Base-by-base conservation (phyloP, 768 basidiomycete genomes). In the Sarcomyxa edulis region DNA sequence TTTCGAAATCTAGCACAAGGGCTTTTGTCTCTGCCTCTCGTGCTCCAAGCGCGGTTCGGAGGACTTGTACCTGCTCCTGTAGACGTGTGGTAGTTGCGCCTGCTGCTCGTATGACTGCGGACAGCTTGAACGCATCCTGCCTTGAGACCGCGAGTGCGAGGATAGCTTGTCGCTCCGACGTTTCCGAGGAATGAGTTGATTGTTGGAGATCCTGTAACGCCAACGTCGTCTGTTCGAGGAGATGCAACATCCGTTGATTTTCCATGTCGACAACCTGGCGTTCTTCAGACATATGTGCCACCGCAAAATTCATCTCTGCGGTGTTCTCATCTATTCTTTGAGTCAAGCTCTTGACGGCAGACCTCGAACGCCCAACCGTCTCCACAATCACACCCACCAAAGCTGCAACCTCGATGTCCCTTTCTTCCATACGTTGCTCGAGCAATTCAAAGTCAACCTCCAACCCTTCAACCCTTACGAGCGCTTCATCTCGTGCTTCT, bases 401-500 rank as follows among this genome's bases (percentile, higher is more conserved):
- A n/a, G 16, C 42, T 6, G 41, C 30, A 6, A 35, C 32, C 29
- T 51, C 44, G 7, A 35, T 22, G 26, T 46, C 48, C 22, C 35
- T 18, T 12, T 32, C 30, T 28, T 37, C 48, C 18, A 43, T n/a
- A 0, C 44, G 42, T 0, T 24, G 35, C 20, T 53, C 63, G 43
- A 65, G 27, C 3, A 46, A 55, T 52, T 81, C 86, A 35, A 75
- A 45, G 44, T 77, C 74, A 28, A 78, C 71, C 48, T 89, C 86
- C 42, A 81, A 54, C n/a, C 56, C 58, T 40, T 89, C 88, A 19
- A 72, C 55, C 42, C 62, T 64, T 38, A 53, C 50, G 29, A 79
- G 53, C 4, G 85, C 82, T 18, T 69, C 69, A 54, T 91, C 82
- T 24, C 88, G 69, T 15, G 81, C 74, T 39, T 81, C 81, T 37